phyloP scores from a whole-genome alignment of 2,329 filamentous ascomycete genomes.

The Onygenales sp. region DNA sequence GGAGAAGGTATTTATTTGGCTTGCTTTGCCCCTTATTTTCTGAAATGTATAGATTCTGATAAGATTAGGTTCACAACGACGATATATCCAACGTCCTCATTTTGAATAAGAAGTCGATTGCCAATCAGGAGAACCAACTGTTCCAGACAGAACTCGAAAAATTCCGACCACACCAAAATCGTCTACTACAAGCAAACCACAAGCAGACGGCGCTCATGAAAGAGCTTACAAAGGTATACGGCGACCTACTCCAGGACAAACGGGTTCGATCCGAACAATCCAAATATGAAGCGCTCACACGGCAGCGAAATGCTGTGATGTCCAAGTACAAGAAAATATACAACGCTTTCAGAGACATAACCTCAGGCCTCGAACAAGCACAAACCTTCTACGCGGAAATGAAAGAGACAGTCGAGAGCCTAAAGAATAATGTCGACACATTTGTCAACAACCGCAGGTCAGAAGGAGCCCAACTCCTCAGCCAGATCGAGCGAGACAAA shows the following conservation, averaged over 20 bases:
- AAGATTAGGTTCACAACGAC: conserved; percentile 74
- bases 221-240: conserved; percentile 80
- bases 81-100: conserved; percentile 97
- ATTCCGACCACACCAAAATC: conserved; percentile 84
- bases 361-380: conserved; percentile 75
- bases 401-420: conserved; percentile 83
- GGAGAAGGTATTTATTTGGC: conserved; percentile 63
- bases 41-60: conserved; percentile 6
- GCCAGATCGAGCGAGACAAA: conserved; percentile 75
- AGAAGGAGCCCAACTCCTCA: conserved; percentile 82
- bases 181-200: conserved; percentile 85
- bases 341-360: conserved; percentile 83
- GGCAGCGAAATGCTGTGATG: conserved; percentile 71
- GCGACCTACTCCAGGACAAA: conserved; percentile 83
- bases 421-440: conserved; percentile 90
- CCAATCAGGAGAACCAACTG: conserved; percentile 81
- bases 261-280: conserved; percentile 86
- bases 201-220: conserved; percentile 94
- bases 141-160: conserved; percentile 98
- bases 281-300: conserved; percentile 83
- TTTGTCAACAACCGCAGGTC: conserved; percentile 92
- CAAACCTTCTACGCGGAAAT: conserved; percentile 94
- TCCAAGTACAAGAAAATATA: conserved; percentile 84
- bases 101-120: conserved; percentile 92
- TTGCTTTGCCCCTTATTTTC: neutral